phyloP scores from a whole-genome alignment of 1,139 yeast genomes.

The Geotrichum europaeum region DNA sequence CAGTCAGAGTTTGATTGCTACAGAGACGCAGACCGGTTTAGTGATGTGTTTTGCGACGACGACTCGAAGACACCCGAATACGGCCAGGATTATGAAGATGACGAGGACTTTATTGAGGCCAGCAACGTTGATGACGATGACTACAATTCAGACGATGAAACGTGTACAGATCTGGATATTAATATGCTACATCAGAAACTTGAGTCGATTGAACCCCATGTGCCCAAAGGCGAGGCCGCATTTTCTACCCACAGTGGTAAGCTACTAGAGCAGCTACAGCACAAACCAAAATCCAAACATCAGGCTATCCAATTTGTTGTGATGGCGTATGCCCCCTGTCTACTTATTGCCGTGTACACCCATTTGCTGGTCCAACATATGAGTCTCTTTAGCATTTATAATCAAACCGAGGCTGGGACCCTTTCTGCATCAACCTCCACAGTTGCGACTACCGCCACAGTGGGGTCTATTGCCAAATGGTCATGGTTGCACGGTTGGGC shows the following conservation, averaged over 20 bases:
- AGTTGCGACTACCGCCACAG: conserved; percentile 9
- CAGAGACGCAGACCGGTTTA: neutral
- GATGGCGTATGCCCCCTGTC: conserved; percentile 87
- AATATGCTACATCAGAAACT: neutral
- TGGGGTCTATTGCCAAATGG: neutral
- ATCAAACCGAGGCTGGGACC: conserved; percentile 4
- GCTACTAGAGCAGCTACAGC: conserved; percentile 1
- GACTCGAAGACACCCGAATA: neutral
- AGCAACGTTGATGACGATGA: neutral
- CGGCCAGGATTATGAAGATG: neutral
- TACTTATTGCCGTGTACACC: conserved; percentile 89
- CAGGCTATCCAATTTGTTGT: conserved; percentile 44
- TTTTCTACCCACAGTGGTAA: neutral
- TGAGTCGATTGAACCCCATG: neutral
- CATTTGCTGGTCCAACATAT: conserved; percentile 87
- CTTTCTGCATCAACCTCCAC: conserved; percentile 30
- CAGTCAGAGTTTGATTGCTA: neutral
- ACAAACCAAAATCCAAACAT: conserved; percentile 31
- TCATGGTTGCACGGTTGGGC: conserved; percentile 36
- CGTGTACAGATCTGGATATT: conserved; percentile 2
- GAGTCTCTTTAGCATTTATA: conserved; percentile 46
- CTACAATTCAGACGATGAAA: neutral
- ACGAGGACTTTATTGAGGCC: neutral
- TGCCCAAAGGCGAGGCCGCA: neutral
- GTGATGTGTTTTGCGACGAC: neutral